phyloP scores from a whole-genome alignment of 2,329 filamentous ascomycete genomes.

The Claviceps pusilla region DNA sequence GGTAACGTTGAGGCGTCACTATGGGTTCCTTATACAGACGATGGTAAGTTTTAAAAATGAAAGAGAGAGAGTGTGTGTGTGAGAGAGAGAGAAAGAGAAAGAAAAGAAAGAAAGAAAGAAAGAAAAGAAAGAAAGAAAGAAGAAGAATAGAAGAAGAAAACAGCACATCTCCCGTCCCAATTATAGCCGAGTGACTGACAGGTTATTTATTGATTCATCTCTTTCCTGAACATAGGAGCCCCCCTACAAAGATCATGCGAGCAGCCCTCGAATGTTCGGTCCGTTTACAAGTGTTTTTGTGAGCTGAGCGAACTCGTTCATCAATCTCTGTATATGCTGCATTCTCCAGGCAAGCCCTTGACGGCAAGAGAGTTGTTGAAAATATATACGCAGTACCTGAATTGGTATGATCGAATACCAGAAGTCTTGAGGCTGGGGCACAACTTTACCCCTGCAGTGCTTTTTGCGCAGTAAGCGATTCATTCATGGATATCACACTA shows the following conservation, averaged over 20 bases:
- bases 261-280: conserved; percentile 53
- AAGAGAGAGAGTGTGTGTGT: background rate
- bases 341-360: conserved; percentile 51
- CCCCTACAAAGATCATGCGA: conserved; percentile 40
- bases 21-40: conserved; percentile 45
- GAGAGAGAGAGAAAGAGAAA: background rate
- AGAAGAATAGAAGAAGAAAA: background rate
- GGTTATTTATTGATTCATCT: background rate
- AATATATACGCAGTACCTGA: conserved; percentile 53
- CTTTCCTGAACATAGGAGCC: conserved; percentile 22
- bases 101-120: background rate
- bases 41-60: conserved; percentile 25
- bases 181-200: background rate
- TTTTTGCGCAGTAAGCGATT: conserved; percentile 54
- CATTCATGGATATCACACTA: background rate
- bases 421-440: conserved; percentile 47
- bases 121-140: background rate
- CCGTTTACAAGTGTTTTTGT: conserved; percentile 53
- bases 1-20: conserved; percentile 43
- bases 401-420: conserved; percentile 57
- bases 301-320: conserved; percentile 61
- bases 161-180: background rate
- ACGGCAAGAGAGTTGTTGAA: conserved; percentile 48
- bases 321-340: conserved; percentile 55
- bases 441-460: conserved; percentile 57